phyloP scores from a whole-genome alignment of 345 rosid species.

The Laguncularia racemosa region DNA sequence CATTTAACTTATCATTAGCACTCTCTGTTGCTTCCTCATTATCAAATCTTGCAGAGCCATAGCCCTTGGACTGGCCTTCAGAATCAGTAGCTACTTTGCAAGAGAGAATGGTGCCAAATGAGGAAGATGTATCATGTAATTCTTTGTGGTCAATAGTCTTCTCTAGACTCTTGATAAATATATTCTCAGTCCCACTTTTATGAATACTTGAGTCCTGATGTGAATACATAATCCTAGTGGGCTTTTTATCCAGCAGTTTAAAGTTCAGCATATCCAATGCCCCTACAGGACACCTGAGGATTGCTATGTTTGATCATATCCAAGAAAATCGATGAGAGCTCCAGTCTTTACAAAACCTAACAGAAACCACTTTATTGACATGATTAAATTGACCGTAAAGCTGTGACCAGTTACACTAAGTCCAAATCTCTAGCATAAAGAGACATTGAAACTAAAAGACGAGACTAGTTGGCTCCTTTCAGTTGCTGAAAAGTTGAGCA shows the following conservation, averaged over 20 bases:
- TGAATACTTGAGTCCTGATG: conserved; percentile 87
- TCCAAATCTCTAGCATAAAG: conserved; percentile 91
- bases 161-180: conserved; percentile 92
- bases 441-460: conserved; percentile 35
- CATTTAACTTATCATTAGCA: conserved; percentile 76
- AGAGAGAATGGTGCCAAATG: conserved; percentile 78
- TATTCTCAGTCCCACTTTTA: conserved; percentile 88
- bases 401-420: conserved; percentile 47
- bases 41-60: conserved; percentile 88
- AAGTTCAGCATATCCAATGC: too few species aligned
- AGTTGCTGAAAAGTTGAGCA: too few species aligned
- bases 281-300: conserved; percentile 65
- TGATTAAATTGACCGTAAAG: conserved; percentile 67
- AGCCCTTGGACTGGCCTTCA: conserved; percentile 87
- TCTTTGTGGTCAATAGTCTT: conserved; percentile 90
- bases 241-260: conserved; percentile 54
- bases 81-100: conserved; percentile 81
- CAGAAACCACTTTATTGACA: conserved; percentile 72
- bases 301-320: conserved; percentile 76
- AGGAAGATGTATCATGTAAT: conserved; percentile 72
- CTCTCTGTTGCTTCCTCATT: conserved; percentile 68
- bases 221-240: conserved; percentile 80
- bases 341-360: conserved; percentile 77
- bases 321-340: conserved; percentile 62
- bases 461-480: too few species aligned